These are phyloP conservation scores for Diaporthe vexans DNA, from an alignment of 2,329 filamentous ascomycete genomes.

Conservation along the genomic window DNA sequence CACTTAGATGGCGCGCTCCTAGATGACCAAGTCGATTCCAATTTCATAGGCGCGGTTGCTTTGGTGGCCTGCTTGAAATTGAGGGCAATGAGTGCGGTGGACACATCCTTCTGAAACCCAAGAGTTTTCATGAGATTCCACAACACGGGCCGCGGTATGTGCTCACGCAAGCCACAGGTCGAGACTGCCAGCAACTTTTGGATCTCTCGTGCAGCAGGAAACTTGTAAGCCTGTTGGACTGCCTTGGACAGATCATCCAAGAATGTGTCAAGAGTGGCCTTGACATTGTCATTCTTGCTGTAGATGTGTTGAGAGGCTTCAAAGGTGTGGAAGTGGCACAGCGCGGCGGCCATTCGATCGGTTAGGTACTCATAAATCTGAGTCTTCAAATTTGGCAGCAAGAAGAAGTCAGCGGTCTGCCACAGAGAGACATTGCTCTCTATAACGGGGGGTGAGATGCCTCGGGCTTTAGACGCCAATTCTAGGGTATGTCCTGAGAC, in stretches of 20 bases:
- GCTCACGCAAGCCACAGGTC: neutral
- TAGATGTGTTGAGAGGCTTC: neutral
- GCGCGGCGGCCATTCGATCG: neutral
- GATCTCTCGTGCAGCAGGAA: neutral
- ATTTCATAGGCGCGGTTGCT: rapidly evolving
- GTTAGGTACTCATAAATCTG: neutral
- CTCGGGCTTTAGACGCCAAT: neutral
- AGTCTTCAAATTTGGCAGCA: neutral
- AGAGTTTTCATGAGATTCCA: neutral
- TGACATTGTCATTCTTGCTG: too few relatives aligned
- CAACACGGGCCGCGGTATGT: neutral
- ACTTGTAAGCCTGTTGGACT: neutral
- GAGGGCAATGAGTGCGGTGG: neutral
- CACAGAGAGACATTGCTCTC: neutral
- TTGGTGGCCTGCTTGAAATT: neutral
- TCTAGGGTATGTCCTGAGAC: neutral
- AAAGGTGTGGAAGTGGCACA: neutral
- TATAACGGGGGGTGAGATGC: neutral
- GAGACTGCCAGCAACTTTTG: neutral
- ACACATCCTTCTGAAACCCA: neutral
- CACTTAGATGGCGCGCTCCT: neutral
- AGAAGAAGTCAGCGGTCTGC: constrained; percentile 16
- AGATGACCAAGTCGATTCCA: neutral
- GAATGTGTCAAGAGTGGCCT: neutral
- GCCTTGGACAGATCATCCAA: neutral